Evolutionary conservation across 305 asterid species (phyloP).

Genomic region (Fraxinus sp.): DNA sequence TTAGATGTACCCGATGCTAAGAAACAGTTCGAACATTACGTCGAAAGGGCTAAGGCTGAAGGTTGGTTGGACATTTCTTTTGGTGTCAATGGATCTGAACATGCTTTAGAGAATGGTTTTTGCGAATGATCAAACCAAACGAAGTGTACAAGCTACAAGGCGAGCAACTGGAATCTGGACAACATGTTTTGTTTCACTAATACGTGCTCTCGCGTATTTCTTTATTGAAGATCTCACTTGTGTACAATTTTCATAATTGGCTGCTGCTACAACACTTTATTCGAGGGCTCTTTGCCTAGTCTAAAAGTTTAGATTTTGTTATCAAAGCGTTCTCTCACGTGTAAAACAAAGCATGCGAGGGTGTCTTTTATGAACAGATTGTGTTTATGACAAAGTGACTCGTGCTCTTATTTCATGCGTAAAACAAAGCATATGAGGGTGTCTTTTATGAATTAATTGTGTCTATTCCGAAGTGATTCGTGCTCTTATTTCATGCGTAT

Average conservation of each 20-base stretch:
- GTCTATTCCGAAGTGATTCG: background rate
- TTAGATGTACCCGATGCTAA: slow-evolving; percentile 88
- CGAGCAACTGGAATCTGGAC: background rate
- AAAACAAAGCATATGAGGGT: background rate
- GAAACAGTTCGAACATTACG: slow-evolving; percentile 50
- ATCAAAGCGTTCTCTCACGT: background rate
- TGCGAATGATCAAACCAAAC: slow-evolving; percentile 11
- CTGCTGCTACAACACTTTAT: background rate
- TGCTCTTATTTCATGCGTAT: background rate
- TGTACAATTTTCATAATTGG: background rate
- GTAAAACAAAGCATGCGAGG: background rate
- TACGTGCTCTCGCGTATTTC: background rate
- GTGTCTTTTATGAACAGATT: background rate
- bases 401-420: background rate
- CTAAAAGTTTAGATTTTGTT: background rate
- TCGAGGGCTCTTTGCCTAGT: background rate
- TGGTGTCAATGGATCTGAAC: slow-evolving; percentile 24
- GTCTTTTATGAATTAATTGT: background rate
- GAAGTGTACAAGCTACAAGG: background rate
- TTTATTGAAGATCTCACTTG: background rate
- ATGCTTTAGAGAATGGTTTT: slow-evolving; percentile 37
- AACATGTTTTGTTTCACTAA: background rate
- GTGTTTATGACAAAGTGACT: background rate
- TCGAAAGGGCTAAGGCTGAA: slow-evolving; percentile 50
- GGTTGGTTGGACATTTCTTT: slow-evolving; percentile 78